Conservation (phyloP, 805 yeast species). For the Candida qinlingensis region DNA sequence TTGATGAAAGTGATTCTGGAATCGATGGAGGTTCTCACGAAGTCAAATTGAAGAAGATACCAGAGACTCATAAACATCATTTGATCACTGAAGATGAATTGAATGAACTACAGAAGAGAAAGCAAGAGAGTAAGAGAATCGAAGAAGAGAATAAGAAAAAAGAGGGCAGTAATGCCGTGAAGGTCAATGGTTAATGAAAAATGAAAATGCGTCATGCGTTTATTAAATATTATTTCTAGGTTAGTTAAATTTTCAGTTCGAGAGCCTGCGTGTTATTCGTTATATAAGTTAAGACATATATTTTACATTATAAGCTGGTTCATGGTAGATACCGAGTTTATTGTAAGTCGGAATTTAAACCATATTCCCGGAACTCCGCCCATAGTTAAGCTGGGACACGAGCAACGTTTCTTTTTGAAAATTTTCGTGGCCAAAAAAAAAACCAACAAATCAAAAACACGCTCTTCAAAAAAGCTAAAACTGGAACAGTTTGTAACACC, state of each 20-base stretch:
- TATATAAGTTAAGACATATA: no score
- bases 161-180: not conserved
- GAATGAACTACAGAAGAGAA: slow-evolving; percentile 33
- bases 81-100: slow-evolving; percentile 64
- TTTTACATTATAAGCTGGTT: no score
- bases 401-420: no score
- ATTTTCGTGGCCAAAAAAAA: no score
- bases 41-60: slow-evolving; percentile 22
- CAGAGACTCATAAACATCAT: slow-evolving; percentile 55
- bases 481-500: no score
- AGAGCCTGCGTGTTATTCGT: not conserved
- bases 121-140: slow-evolving; percentile 24
- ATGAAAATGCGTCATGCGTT: not conserved
- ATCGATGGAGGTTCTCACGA: slow-evolving; percentile 6
- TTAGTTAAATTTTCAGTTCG: not conserved
- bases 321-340: no score
- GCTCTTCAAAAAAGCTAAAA: no score
- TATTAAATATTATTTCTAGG: not conserved
- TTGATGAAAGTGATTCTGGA: slow-evolving; percentile 12
- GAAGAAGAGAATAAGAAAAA: slow-evolving; percentile 2
- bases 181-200: not conserved
- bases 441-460: no score
- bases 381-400: no score
- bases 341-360: no score
- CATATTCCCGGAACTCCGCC: no score